phyloP scores from a whole-genome alignment of 257 asterid genomes.

The Anisodus tanguticus region DNA sequence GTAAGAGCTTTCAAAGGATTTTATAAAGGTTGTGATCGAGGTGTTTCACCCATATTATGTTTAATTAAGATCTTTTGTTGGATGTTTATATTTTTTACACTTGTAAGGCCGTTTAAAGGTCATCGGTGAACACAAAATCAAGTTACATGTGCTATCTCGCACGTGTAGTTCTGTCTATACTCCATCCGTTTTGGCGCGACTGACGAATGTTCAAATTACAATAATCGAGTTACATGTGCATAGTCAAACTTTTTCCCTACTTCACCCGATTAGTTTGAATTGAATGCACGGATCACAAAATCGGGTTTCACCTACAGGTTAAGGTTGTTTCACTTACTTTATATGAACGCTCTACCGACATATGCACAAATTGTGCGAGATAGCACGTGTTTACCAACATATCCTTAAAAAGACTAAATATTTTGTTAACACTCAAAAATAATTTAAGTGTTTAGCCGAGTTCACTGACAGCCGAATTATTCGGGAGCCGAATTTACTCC shows the following conservation, averaged over 20 bases:
- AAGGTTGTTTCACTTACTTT: not conserved
- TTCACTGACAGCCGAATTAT: no score
- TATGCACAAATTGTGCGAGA: no score
- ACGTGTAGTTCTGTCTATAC: not conserved
- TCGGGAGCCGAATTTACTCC: no score
- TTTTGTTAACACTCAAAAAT: no score
- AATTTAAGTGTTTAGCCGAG: no score
- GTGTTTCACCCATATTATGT: no score
- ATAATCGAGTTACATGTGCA: not conserved
- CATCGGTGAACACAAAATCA: no score
- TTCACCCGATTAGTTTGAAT: not conserved
- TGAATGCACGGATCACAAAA: not conserved
- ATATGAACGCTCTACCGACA: no score
- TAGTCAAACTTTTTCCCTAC: not conserved
- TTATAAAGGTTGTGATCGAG: no score
- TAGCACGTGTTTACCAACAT: not conserved
- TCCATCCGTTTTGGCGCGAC: not conserved
- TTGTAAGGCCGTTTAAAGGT: not conserved
- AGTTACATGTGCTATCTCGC: not conserved
- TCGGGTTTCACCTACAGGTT: not conserved
- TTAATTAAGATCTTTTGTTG: no score
- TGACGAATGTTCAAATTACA: not conserved
- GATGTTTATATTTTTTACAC: no score
- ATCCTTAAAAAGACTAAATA: not conserved
- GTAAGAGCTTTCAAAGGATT: not conserved